Base-by-base conservation (phyloP, 208 protist genomes). In the Leishmania braziliensis region DNA sequence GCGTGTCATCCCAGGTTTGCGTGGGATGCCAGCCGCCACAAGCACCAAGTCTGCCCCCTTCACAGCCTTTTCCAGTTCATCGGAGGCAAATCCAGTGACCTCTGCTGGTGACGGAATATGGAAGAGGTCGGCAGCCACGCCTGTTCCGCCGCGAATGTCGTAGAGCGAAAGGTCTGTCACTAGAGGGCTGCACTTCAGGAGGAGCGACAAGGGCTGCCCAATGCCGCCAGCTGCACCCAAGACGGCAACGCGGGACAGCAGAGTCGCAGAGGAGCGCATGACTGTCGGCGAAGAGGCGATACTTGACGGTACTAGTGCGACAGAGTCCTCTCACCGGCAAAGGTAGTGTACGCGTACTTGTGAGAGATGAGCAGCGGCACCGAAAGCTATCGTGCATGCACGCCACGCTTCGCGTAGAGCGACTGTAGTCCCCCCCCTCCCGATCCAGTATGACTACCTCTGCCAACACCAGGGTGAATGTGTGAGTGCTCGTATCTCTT, bases 1-100 rank as follows among this genome's bases (percentile, higher is more conserved):
- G 70, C 98, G 96, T 63, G 95, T 98, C 98, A 99, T 99, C 65
- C 95, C 96, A 9, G 98, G 98, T 89, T 99, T 99, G 86, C 98
- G 97, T 9, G 98, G 97, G 33, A 99, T 97, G 76, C 98, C 98
- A 39, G 97, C 98, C 14, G 96, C 95, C 87, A 99, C 98, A 50
- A 99, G 83, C 51, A 98, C 97, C 70, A 99, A 82, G 56, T 98
- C 91, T 36, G 81, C 87, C 43, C 89, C 96, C 3, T 88, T 78
- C 73, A 99, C 81, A 0, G 95, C 91, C 63, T 95, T 88, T 14
- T 89, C 86, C 12, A 95, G 84, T 23, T 96, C 84, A 4, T 93
- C 95, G 20, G 88, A 83, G 36, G 77, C 84, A 77, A 92, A 95
- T 58, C 96, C 92, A 6, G 84, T 79, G 9, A 97, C 96, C 66